phyloP scores from a whole-genome alignment of 495 filamentous ascomycete genomes.

The Aspergillus panamensis region DNA sequence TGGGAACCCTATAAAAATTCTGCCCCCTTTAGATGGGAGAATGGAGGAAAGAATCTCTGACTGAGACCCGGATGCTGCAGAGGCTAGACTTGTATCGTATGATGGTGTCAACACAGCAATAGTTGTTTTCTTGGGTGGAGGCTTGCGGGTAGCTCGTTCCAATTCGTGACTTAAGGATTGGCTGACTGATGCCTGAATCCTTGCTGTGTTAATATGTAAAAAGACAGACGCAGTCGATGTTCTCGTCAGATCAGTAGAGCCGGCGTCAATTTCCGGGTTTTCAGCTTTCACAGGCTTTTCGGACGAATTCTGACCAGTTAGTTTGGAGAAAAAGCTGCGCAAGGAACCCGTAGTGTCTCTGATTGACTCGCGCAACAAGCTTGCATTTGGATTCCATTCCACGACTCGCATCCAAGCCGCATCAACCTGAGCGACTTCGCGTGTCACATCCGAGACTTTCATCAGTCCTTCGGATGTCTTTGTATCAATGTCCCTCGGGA shows the following conservation, averaged over 20 bases:
- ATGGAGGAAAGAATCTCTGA: conserved; percentile 85
- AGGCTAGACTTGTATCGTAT: conserved; percentile 73
- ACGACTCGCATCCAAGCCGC: conserved; percentile 86
- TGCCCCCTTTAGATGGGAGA: conserved; percentile 81
- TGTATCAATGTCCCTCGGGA: conserved; percentile 77
- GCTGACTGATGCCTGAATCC: conserved; percentile 67
- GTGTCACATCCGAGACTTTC: conserved; percentile 69
- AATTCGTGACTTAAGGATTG: conserved; percentile 72
- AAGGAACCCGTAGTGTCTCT: conserved; percentile 56
- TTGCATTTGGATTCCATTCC: conserved; percentile 68
- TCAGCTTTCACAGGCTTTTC: conserved; percentile 32
- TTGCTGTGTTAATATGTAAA: conserved; percentile 79
- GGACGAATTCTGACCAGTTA: conserved; percentile 49
- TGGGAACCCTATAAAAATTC: conserved; percentile 96
- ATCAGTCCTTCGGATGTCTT: conserved; percentile 80
- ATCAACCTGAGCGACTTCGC: conserved; percentile 84
- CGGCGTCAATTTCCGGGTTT: conserved; percentile 28
- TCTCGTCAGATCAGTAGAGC: conserved; percentile 60
- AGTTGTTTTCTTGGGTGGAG: conserved; percentile 80
- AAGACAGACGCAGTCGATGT: conserved; percentile 73
- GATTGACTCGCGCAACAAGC: conserved; percentile 37
- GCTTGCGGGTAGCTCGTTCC: conserved; percentile 96
- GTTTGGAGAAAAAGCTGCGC: conserved; percentile 74
- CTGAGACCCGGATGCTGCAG: conserved; percentile 54
- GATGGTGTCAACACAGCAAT: conserved; percentile 87